Conservation (phyloP, 257 asterid genomes). For the Forsythia suspensa region DNA sequence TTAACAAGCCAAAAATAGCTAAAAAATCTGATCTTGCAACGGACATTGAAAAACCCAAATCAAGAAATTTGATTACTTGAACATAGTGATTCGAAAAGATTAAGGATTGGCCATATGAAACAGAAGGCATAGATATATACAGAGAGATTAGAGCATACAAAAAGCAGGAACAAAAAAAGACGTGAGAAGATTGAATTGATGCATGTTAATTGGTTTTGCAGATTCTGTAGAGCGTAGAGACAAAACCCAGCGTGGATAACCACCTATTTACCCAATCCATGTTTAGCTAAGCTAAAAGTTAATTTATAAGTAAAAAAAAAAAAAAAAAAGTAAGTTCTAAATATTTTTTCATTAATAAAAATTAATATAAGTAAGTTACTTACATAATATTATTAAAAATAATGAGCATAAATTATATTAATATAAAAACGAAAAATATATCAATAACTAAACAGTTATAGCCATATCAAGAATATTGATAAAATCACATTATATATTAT, state of each 20-base stretch:
- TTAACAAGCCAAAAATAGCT: background rate
- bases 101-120: background rate
- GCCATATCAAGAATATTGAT: too few species aligned
- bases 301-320: too few species aligned
- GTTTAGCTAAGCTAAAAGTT: background rate
- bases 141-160: background rate
- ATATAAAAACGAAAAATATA: too few species aligned
- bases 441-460: too few species aligned
- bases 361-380: too few species aligned
- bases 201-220: background rate
- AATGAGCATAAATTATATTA: too few species aligned
- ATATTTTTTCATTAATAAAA: too few species aligned
- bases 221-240: background rate
- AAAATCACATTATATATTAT: too few species aligned
- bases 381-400: too few species aligned
- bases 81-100: background rate
- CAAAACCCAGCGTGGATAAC: background rate
- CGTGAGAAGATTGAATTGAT: background rate
- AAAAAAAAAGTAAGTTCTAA: too few species aligned
- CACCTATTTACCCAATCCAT: background rate
- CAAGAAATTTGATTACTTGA: background rate
- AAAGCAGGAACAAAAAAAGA: background rate
- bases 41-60: background rate
- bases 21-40: background rate
- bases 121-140: too few species aligned